phyloP scores from a whole-genome alignment of 768 basidiomycete genomes.

The Punctularia strigosozonata region DNA sequence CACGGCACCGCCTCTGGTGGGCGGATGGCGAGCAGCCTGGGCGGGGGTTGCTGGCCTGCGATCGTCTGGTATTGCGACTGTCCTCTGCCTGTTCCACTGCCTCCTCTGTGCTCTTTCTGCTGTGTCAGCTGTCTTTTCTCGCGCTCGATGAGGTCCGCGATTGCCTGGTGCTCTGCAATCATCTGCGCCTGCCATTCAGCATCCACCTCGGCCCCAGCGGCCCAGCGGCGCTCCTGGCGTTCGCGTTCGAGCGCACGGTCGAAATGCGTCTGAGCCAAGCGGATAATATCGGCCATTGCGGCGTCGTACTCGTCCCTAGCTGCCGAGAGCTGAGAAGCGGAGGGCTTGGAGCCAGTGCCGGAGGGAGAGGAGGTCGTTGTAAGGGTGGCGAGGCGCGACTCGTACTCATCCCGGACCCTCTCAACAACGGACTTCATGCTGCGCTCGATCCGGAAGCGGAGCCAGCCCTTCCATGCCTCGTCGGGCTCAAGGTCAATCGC shows the following conservation, averaged over 20 bases:
- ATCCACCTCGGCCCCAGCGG: constrained; percentile 24
- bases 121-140: constrained; percentile 14
- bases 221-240: constrained; percentile 38
- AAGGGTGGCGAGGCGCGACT: constrained; percentile 35
- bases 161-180: constrained; percentile 27
- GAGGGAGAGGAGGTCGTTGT: too few species aligned
- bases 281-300: constrained; percentile 31
- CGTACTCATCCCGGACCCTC: constrained; percentile 50
- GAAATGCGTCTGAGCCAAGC: constrained; percentile 35
- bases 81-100: background rate
- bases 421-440: constrained; percentile 30
- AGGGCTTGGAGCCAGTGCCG: constrained; percentile 22
- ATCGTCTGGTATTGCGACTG: background rate
- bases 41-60: background rate
- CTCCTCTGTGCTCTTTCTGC: background rate
- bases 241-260: constrained; percentile 32
- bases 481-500: constrained; percentile 39
- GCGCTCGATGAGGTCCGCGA: constrained; percentile 37
- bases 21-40: background rate
- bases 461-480: constrained; percentile 38
- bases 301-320: constrained; percentile 26
- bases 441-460: constrained; percentile 41
- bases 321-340: constrained; percentile 20
- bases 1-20: background rate
- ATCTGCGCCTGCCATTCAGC: constrained; percentile 20